Conservation (phyloP, 495 filamentous ascomycete genomes). For the Tricharina praecox region DNA sequence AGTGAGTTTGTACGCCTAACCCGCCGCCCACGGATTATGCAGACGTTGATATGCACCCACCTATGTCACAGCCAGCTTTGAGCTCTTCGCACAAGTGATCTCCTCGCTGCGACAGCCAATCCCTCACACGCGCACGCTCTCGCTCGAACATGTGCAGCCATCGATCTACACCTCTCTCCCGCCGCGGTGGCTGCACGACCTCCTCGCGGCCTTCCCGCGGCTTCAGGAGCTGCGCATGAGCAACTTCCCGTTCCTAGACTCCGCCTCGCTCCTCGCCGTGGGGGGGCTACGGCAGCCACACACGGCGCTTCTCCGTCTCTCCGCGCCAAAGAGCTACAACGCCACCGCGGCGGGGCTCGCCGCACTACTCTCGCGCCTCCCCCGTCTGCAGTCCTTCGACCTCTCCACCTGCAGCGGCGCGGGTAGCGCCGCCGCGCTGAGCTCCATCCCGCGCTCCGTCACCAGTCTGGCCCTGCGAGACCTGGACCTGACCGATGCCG, state of each 20-base stretch:
- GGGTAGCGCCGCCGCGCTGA: background rate
- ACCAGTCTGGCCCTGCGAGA: constrained; percentile 6
- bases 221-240: constrained; percentile 5
- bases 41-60: too few relatives aligned
- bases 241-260: constrained; percentile 15
- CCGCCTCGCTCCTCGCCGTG: constrained; percentile 1
- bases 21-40: too few relatives aligned
- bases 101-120: constrained; percentile 4
- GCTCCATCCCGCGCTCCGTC: constrained; percentile 1
- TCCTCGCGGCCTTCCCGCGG: constrained; percentile 8
- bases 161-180: constrained; percentile 16
- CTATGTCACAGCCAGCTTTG: constrained; percentile 19
- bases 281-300: background rate
- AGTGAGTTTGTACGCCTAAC: too few relatives aligned
- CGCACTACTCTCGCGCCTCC: constrained; percentile 10
- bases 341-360: constrained; percentile 9
- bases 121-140: constrained; percentile 1
- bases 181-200: constrained; percentile 9
- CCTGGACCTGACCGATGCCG: constrained; percentile 9
- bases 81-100: constrained; percentile 14
- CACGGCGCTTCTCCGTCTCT: constrained; percentile 1
- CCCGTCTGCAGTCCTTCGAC: constrained; percentile 12
- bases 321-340: background rate
- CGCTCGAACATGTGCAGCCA: background rate
- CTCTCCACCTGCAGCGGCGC: constrained; percentile 16